Conservation (phyloP, 352 stramenopile genomes). For the Globisporangium mamillatum region DNA sequence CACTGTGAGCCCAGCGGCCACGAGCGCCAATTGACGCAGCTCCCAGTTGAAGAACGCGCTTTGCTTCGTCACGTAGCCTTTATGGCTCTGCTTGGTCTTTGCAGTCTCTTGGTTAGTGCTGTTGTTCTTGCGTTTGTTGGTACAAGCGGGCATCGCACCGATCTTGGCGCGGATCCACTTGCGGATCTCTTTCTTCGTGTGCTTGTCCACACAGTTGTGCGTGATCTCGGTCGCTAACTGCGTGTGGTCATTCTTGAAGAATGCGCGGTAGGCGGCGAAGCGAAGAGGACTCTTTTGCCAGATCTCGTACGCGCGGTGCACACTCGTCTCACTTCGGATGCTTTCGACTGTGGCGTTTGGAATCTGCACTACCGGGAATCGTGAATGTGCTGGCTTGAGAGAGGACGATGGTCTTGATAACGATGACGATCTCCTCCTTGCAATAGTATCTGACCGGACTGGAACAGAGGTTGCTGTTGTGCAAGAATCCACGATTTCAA, state of each 20-base stretch:
- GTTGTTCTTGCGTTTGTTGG: not conserved
- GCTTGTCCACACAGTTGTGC: conserved; percentile 10
- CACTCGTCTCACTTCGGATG: not conserved
- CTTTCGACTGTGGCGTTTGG: not conserved
- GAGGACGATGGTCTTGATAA: not conserved
- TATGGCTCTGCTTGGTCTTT: not conserved
- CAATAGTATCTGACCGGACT: not conserved
- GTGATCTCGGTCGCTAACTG: conserved; percentile 11
- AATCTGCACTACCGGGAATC: not conserved
- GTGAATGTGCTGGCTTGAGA: not conserved
- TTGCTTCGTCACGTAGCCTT: not conserved
- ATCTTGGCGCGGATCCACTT: conserved; percentile 8
- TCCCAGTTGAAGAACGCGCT: conserved; percentile 7
- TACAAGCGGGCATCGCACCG: conserved; percentile 1
- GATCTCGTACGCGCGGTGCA: conserved; percentile 6
- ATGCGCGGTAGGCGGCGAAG: conserved; percentile 10
- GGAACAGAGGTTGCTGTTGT: not conserved
- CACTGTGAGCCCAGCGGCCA: conserved; percentile 1
- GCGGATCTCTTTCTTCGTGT: conserved; percentile 5
- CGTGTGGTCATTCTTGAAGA: conserved; percentile 14
- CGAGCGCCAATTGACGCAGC: conserved; percentile 14
- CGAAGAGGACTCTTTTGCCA: not conserved
- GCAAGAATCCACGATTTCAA: not conserved
- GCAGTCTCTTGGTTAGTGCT: not conserved
- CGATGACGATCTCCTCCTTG: not conserved